Evolutionary conservation across 371 early-diverging fungal genomes (phyloP), one percentile per base, ranked within the genome.

Genomic region (Mortierella polycephala): DNA sequence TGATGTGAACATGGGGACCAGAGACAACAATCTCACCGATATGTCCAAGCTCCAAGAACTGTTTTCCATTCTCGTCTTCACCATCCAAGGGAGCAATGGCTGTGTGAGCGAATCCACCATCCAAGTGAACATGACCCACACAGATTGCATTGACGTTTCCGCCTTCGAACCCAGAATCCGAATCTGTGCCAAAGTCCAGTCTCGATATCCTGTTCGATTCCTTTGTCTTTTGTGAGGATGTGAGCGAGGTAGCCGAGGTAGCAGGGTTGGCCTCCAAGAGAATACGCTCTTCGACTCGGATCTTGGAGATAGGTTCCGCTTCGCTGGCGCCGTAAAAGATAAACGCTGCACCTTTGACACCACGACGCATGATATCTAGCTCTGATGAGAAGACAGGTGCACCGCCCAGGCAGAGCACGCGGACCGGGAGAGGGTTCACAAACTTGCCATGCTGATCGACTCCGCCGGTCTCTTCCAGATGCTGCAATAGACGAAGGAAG

Each of bases 261-360:
- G 56, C 40, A 16, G 77, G 67, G 50, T 46, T 67, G 42, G 80
- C 55, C 23, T 79, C 80, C 44, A 79, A 51, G 5, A 79, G 59
- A 41, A 79, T 79, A 11, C 80, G 72, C 50, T 79, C 80, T 20
- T 79, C 80, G 1, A 79, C 80, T 18, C 66, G 69, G 57, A 79
- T 73, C 67, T 79, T 79, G 21, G 80, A 79, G 40, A 79, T 79
- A 5, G 80, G 80, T 42, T 79, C 80, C 3, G 80, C 80, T 45
- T 79, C 80, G 18, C 80, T 79, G 30, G 80, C 73, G 7, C 80
- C 80, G n/a, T 79, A 79, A 47, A 79, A 79, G 60, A 79, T 79
- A 47, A 69, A 79, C 0, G 80, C 65, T 21, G 80, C 46, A 0
- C 80, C 80, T n/a, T 73, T 69, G 63, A 79, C 74, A 50, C 80